Conservation (phyloP, 768 basidiomycete genomes). For the Boletus tomentosulus region DNA sequence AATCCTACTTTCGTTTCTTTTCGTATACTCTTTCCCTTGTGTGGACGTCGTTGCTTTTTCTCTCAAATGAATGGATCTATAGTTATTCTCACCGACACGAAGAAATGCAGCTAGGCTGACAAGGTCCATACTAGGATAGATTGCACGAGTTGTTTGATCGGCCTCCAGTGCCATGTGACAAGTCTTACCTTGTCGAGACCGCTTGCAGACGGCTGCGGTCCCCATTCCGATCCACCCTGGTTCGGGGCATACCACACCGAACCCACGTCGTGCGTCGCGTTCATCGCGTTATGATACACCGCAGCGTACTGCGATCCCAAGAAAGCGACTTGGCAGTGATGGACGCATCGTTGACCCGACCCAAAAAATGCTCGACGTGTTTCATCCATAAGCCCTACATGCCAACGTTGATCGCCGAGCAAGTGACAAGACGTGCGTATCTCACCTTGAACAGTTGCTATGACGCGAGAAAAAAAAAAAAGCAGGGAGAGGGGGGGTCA, state of each 20-base stretch:
- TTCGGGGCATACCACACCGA: constrained; percentile 30
- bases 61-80: constrained; percentile 11
- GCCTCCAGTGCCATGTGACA: background rate
- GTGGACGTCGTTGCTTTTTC: constrained; percentile 1
- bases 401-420: background rate
- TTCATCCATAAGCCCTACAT: constrained; percentile 47
- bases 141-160: background rate
- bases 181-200: constrained; percentile 26
- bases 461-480: background rate
- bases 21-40: background rate
- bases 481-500: background rate
- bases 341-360: constrained; percentile 38
- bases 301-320: constrained; percentile 38
- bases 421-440: background rate
- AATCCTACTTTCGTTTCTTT: constrained; percentile 3
- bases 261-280: constrained; percentile 39
- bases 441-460: constrained; percentile 32
- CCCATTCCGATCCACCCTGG: constrained; percentile 27
- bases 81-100: background rate
- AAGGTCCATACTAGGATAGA: constrained; percentile 17
- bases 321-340: constrained; percentile 39
- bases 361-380: constrained; percentile 48
- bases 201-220: constrained; percentile 27
- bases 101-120: background rate
- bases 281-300: constrained; percentile 36